These are phyloP conservation scores for Penicillium sp. DNA, from an alignment of 2,329 filamentous ascomycete species.

Conservation along the genomic window DNA sequence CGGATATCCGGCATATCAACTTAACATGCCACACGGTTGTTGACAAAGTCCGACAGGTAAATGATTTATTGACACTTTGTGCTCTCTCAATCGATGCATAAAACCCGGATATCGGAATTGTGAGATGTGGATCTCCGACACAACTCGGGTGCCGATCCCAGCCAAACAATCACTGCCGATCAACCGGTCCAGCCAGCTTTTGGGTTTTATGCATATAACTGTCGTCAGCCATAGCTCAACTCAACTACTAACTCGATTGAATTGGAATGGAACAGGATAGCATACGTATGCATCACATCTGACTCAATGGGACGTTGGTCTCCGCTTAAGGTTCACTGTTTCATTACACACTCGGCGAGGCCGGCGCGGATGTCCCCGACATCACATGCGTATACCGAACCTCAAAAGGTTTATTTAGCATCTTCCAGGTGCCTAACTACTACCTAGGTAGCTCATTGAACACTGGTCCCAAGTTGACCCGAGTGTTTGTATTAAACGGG, in stretches of 20 bases:
- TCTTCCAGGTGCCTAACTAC: too few relatives aligned
- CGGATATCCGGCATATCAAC: not conserved
- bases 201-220: not conserved
- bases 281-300: not conserved
- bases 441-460: too few relatives aligned
- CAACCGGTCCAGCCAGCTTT: not conserved
- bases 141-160: constrained; percentile 9
- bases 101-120: not conserved
- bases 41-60: not conserved
- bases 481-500: too few relatives aligned
- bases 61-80: not conserved
- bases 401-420: too few relatives aligned
- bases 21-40: not conserved
- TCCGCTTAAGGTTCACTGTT: not conserved
- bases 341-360: not conserved
- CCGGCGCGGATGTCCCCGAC: not conserved
- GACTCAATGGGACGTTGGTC: not conserved
- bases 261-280: not conserved
- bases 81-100: not conserved
- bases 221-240: not conserved
- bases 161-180: constrained; percentile 6
- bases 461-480: too few relatives aligned
- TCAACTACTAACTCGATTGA: not conserved
- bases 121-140: constrained; percentile 1
- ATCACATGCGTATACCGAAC: too few relatives aligned